Evolutionary conservation across 2,329 filamentous ascomycete genomes (phyloP).

Genomic region (Fusarium mexicanum): DNA sequence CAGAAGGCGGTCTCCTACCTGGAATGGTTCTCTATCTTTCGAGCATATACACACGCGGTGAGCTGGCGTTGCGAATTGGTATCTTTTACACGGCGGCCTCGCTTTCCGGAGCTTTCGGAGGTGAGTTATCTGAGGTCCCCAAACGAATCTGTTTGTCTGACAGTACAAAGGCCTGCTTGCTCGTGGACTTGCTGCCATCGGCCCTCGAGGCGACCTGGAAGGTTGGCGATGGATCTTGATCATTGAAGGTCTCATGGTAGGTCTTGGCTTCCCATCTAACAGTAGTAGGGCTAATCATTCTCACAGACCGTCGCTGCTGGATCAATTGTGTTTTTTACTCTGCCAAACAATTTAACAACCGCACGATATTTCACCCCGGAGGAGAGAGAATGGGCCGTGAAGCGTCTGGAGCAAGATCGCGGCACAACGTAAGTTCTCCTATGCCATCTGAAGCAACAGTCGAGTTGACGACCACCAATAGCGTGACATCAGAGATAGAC

Average conservation of each 20-base stretch:
- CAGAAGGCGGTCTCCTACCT: slow-evolving; percentile 49
- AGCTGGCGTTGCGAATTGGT: slow-evolving; percentile 71
- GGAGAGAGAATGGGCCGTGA: not conserved
- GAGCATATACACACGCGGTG: slow-evolving; percentile 66
- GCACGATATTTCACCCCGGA: not conserved
- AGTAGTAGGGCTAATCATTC: too few relatives aligned
- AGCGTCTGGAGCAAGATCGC: not conserved
- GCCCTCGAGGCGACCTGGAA: not conserved
- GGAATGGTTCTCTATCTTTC: slow-evolving; percentile 76
- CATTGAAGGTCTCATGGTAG: not conserved
- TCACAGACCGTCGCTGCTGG: not conserved
- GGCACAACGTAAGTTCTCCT: not conserved
- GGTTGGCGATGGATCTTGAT: slow-evolving; percentile 7
- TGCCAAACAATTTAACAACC: not conserved
- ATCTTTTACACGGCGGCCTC: slow-evolving; percentile 68
- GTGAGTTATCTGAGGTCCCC: not conserved
- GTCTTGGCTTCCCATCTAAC: not conserved
- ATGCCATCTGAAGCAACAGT: rapidly evolving
- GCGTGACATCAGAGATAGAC: not conserved
- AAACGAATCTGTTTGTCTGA: not conserved
- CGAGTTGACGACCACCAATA: not conserved
- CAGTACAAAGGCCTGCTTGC: not conserved
- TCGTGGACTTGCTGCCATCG: not conserved
- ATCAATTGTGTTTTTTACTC: not conserved
- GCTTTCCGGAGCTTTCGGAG: slow-evolving; percentile 49